Percentiles rank a stretch among this genome's conserved stretches.
These are phyloP conservation scores for Carex sylvatica DNA, from an alignment of 202 grass and related monocot genomes.

Conservation along the genomic window DNA sequence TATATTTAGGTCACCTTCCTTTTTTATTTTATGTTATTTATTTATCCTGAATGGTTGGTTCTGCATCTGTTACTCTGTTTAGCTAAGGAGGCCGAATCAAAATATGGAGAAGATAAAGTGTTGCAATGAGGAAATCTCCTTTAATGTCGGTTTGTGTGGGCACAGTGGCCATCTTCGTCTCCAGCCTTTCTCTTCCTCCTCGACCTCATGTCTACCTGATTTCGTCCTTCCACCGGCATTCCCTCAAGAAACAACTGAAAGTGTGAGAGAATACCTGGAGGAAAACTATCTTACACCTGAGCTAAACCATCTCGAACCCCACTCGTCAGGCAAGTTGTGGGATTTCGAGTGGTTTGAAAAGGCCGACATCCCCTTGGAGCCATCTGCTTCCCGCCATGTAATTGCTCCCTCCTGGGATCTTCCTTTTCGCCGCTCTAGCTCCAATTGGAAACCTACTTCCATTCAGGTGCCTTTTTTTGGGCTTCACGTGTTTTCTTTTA, in stretches of 20 bases:
- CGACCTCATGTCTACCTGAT: constrained; percentile 32
- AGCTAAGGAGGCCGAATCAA: background rate
- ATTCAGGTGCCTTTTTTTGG: constrained; percentile 7
- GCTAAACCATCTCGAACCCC: constrained; percentile 48
- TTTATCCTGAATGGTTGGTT: background rate
- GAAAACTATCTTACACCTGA: constrained; percentile 73
- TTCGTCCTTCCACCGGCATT: constrained; percentile 86
- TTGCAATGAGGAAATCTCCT: constrained; percentile 49
- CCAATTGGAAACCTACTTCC: constrained; percentile 26
- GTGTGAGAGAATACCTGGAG: constrained; percentile 62
- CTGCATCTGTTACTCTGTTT: background rate
- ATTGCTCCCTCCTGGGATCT: constrained; percentile 68
- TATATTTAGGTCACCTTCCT: background rate
- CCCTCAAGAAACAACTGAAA: constrained; percentile 50
- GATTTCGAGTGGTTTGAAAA: constrained; percentile 70
- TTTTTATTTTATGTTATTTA: background rate
- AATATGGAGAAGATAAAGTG: constrained; percentile 27
- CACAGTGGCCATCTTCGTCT: constrained; percentile 83
- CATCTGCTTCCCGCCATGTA: constrained; percentile 55
- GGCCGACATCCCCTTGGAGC: constrained; percentile 54
- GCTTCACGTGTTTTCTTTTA: background rate
- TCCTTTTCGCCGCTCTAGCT: constrained; percentile 48
- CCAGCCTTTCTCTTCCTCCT: constrained; percentile 40
- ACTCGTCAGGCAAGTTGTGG: constrained; percentile 53
- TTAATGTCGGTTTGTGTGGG: constrained; percentile 74